Base-by-base conservation (phyloP, 2,329 filamentous ascomycete genomes). In the Aspergillus sp. region DNA sequence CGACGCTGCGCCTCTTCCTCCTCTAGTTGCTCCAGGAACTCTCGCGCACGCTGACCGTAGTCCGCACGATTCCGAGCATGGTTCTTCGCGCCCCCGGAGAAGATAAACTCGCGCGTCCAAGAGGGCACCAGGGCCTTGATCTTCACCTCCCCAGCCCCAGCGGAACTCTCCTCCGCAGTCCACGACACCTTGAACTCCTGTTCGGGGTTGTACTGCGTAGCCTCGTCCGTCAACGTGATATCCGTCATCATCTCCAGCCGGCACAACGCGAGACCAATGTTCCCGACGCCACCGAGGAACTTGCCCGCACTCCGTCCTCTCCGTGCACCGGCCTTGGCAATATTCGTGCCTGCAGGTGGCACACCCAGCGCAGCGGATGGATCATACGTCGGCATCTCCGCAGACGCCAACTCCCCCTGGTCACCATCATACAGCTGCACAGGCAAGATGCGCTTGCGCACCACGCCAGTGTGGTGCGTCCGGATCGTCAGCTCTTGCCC, bases 401-500 rank as follows among this genome's bases (percentile, higher is more conserved):
- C 71, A 31, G 87, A 71, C 5, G 58, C 23, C 10, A 78, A 66
- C 17, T 69, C 62, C 3, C 65, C 64, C 21, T 74, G 71, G 32
- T 75, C 74, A 5, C 69, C 70, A 5, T 75, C 76, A 69, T 93
- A 94, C 14, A 97, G 66, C 58, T 88, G 75, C 31, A 93, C 86
- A 0, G 94, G 94, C 48, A 99, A 71, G 46, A 97, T 84, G 46
- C 94, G 82, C 79, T 97, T 96, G 56, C 94, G 82, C 38, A 99
- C 90, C 14, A 99, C 90, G 19, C 94, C 94, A 11, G 88, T 92
- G 73, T 99, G 94, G 69, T 92, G 88, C 1, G 94, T 99, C 40
- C 94, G 87, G 59, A 97, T 96, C 1, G 94, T 97, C 58, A 99
- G 81, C 72, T 99, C 94, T 74, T 99, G 94, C 0, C 94, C 94